Percentiles rank a stretch among this genome's conserved stretches.
These are phyloP conservation scores for Erigeron canadensis DNA, from an alignment of 129 eudicot species.

Conservation along the genomic window DNA sequence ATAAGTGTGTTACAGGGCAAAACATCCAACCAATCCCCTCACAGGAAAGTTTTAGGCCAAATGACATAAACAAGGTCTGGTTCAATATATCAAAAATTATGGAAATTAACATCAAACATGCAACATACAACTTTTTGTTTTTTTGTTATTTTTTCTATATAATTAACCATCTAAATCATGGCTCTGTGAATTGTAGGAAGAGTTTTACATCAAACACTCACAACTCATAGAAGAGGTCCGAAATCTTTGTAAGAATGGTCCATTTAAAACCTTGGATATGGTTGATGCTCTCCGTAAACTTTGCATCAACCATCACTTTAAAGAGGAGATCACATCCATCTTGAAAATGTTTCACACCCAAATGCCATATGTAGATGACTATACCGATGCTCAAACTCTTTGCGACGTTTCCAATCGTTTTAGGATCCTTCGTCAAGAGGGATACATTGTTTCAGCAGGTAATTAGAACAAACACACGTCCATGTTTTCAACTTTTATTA, in stretches of 20 bases:
- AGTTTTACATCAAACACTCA: not conserved
- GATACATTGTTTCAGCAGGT: conserved; percentile 52
- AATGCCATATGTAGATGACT: not conserved
- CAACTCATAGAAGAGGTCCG: conserved; percentile 19
- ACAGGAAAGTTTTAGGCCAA: not conserved
- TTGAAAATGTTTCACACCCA: conserved; percentile 19
- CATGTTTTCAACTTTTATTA: too few relatives aligned
- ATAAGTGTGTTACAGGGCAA: not conserved
- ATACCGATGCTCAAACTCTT: conserved; percentile 24
- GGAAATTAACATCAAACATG: not conserved
- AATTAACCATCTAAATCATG: not conserved
- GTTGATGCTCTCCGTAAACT: conserved; percentile 49
- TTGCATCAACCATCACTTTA: conserved; percentile 41
- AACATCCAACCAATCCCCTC: conserved; percentile 8
- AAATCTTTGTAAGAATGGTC: conserved; percentile 19
- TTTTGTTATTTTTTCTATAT: not conserved
- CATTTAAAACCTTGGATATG: conserved; percentile 15
- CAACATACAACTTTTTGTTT: too few relatives aligned
- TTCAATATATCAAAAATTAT: not conserved
- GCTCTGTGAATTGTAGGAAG: conserved; percentile 24
- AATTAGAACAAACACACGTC: not conserved
- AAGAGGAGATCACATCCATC: conserved; percentile 38
- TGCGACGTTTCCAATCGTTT: conserved; percentile 42
- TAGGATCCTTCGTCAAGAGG: conserved; percentile 61
- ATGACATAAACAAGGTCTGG: not conserved